phyloP scores from a whole-genome alignment of 352 stramenopile genomes.

The Phytopythium cucurbitacearum region DNA sequence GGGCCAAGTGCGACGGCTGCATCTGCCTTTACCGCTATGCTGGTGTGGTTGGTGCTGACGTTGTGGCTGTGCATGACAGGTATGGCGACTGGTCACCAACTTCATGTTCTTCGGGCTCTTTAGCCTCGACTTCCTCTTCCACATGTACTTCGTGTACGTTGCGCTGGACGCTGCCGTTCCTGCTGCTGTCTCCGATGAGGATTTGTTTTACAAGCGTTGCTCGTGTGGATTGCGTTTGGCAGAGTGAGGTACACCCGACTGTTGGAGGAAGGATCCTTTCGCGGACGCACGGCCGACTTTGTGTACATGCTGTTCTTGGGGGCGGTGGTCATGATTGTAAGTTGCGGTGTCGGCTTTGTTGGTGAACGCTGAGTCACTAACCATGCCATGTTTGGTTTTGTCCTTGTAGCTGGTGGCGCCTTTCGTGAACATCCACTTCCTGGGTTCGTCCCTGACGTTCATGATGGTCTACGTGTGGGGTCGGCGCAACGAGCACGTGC shows the following conservation, averaged over 20 bases:
- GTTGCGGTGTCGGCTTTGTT: constrained; percentile 6
- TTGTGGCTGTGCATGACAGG: constrained; percentile 23
- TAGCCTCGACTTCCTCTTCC: constrained; percentile 98
- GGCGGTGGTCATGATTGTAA: constrained; percentile 91
- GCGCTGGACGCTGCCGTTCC: constrained; percentile 6
- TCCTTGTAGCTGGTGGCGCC: constrained; percentile 85
- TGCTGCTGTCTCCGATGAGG: constrained; percentile 4
- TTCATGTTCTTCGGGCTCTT: constrained; percentile 99
- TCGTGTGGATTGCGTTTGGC: constrained; percentile 6
- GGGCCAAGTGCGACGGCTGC: constrained; percentile 79
- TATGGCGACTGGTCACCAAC: constrained; percentile 96
- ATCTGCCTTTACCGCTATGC: not conserved
- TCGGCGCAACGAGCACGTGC: constrained; percentile 92
- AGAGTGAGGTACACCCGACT: constrained; percentile 94
- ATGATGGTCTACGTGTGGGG: constrained; percentile 99
- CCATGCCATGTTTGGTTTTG: not conserved
- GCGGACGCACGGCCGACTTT: constrained; percentile 95
- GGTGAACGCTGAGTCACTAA: not conserved
- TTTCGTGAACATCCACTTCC: constrained; percentile 97
- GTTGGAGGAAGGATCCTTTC: constrained; percentile 98
- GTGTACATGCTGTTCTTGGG: constrained; percentile 98
- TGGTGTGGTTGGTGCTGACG: not conserved
- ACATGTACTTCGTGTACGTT: constrained; percentile 99
- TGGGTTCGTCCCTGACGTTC: constrained; percentile 98
- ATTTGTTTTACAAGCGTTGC: not conserved